phyloP scores from a whole-genome alignment of 2,329 filamentous ascomycete genomes.

The Ceratocystiopsis sp. region DNA sequence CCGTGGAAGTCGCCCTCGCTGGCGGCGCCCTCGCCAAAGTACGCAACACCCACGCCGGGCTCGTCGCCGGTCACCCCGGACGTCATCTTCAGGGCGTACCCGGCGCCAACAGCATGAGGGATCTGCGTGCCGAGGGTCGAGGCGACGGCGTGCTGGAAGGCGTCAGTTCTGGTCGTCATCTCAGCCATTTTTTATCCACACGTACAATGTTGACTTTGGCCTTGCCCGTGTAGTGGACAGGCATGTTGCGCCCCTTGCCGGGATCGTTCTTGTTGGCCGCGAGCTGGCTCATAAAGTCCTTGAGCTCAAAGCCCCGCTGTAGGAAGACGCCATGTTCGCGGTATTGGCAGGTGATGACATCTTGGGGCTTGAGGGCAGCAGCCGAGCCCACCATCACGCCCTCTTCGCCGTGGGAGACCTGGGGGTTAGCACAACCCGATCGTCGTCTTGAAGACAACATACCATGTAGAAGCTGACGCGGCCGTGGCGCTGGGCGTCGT shows the following conservation, averaged over 20 bases:
- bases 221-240: background rate
- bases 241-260: background rate
- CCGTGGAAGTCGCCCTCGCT: constrained; percentile 73
- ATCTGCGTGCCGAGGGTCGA: constrained; percentile 69
- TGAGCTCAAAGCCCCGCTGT: background rate
- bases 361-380: background rate
- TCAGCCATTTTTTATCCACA: too few species aligned
- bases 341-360: background rate
- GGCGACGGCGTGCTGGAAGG: constrained; percentile 50
- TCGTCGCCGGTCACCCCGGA: constrained; percentile 43
- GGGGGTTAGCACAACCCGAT: too few species aligned
- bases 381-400: background rate
- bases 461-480: background rate
- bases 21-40: constrained; percentile 69
- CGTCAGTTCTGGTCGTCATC: too few species aligned
- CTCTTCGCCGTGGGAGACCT: background rate
- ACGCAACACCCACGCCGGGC: constrained; percentile 51
- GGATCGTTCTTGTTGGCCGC: background rate
- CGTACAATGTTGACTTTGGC: background rate
- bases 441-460: background rate
- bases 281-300: background rate
- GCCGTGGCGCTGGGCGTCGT: background rate
- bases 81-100: constrained; percentile 60
- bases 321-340: background rate
- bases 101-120: constrained; percentile 61